Base-by-base conservation (phyloP, 306 rosid genomes). In the Bauhinia variegata region DNA sequence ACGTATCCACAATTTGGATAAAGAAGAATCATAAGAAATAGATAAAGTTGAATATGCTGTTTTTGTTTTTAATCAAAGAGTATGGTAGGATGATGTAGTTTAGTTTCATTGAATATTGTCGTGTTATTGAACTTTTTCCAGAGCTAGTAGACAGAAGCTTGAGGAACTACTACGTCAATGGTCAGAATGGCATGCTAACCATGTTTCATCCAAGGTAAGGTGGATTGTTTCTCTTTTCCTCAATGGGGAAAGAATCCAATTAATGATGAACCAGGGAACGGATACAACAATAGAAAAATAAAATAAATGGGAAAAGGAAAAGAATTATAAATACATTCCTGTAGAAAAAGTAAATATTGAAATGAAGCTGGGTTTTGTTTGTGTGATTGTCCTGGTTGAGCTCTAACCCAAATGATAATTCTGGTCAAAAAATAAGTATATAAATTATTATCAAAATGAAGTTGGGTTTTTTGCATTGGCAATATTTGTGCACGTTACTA, bases 111-210 rank as follows among this genome's bases (percentile, higher is more conserved):
- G 19, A 55, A 32, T 33, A 47, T 57, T 75, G 23, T 56, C 31
- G 47, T 30, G 6, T 65, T 33, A 53, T 71, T 63, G 69, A 46
- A 60, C 58, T 62, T 63, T n/a, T 73, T 67, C 15, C 82, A 95
- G 99, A 78, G 84, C 90, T 78, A 90, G 99, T 73, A 90, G 78
- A 71, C 80, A 73, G 49, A 95, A 88, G 83, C 99, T 95, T 62
- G 89, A 95, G 71, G 96, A 87, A 75, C 77, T 88, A 32, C 82
- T 95, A 38, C 86, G 69, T 72, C 90, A 88, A 67, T 95, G 99
- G 99, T 95, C 99, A 67, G 85, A 88, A 68, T 95, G 99, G 99
- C 95, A 95, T 46, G 71, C 96, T 78, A 85, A 83, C 65, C 82
- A 84, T 37, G 73, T 42, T 58, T 70, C 74, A 11, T 79, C 91